Conservation (phyloP, 345 rosid genomes). For the Mercurialis annua region DNA sequence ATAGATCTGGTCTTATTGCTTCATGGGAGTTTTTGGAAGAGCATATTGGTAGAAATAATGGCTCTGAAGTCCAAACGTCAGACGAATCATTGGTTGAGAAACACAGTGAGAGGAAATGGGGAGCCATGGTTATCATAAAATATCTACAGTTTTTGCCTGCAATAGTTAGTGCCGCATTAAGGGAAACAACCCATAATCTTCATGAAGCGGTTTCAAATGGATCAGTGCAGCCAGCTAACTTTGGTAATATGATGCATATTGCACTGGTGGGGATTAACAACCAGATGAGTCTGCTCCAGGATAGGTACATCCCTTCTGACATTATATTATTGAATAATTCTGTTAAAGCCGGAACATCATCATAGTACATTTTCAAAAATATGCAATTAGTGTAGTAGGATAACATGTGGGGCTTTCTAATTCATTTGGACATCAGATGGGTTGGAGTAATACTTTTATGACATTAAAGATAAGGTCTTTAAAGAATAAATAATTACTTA, state of each 20-base stretch:
- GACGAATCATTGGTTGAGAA: conserved; percentile 59
- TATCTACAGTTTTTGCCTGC: conserved; percentile 84
- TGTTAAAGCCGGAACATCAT: neutral
- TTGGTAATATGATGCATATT: conserved; percentile 97
- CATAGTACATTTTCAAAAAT: neutral
- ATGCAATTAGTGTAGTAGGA: neutral
- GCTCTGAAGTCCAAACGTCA: conserved; percentile 48
- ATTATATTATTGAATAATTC: neutral
- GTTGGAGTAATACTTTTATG: neutral
- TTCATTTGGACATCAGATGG: neutral
- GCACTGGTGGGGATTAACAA: conserved; percentile 93
- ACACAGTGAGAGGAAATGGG: conserved; percentile 83
- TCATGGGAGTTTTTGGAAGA: conserved; percentile 99
- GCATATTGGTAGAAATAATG: conserved; percentile 65
- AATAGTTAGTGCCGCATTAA: conserved; percentile 64
- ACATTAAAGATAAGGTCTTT: neutral
- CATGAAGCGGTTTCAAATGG: conserved; percentile 39
- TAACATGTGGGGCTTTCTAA: neutral
- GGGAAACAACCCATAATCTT: conserved; percentile 65
- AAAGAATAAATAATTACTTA: neutral
- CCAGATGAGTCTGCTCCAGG: conserved; percentile 98
- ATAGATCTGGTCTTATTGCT: conserved; percentile 92
- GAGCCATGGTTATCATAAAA: conserved; percentile 96
- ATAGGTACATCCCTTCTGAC: conserved; percentile 52
- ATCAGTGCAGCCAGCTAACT: conserved; percentile 40